Evolutionary conservation across 129 eudicot genomes (phyloP).

Genomic region (Logfia minima): DNA sequence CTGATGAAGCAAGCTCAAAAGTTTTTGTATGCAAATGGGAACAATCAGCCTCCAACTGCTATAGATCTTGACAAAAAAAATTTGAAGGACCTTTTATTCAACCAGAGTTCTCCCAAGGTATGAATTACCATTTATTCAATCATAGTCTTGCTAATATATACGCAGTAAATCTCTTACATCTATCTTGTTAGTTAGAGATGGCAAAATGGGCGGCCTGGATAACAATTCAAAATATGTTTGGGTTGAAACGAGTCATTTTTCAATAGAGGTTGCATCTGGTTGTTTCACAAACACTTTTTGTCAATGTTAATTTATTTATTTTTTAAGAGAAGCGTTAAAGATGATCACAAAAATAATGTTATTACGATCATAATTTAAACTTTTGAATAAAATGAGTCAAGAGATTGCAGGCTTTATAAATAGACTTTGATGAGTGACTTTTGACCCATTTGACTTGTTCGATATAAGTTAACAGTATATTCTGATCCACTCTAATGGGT

Average conservation of each 20-base stretch:
- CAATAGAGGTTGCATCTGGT: background rate
- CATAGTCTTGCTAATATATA: background rate
- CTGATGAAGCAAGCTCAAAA: constrained; percentile 82
- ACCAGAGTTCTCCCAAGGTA: constrained; percentile 83
- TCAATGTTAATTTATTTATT: too few relatives aligned
- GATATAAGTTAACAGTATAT: background rate
- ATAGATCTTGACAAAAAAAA: constrained; percentile 65
- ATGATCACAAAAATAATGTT: background rate
- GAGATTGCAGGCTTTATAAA: background rate
- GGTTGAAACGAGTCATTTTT: background rate
- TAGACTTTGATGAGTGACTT: background rate
- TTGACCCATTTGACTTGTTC: background rate
- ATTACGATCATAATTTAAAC: background rate
- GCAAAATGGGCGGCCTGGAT: background rate
- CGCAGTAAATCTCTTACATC: background rate
- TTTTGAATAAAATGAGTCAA: background rate
- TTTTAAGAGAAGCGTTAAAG: too few relatives aligned
- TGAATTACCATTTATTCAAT: background rate
- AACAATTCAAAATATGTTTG: background rate
- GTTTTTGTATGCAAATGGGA: constrained; percentile 78
- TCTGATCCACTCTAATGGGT: background rate
- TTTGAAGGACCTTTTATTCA: constrained; percentile 75
- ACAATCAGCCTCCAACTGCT: constrained; percentile 80
- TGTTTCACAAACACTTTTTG: background rate
- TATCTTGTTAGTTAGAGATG: background rate